Base-by-base conservation (phyloP, 208 protist species). In the Porcisia deanei region DNA sequence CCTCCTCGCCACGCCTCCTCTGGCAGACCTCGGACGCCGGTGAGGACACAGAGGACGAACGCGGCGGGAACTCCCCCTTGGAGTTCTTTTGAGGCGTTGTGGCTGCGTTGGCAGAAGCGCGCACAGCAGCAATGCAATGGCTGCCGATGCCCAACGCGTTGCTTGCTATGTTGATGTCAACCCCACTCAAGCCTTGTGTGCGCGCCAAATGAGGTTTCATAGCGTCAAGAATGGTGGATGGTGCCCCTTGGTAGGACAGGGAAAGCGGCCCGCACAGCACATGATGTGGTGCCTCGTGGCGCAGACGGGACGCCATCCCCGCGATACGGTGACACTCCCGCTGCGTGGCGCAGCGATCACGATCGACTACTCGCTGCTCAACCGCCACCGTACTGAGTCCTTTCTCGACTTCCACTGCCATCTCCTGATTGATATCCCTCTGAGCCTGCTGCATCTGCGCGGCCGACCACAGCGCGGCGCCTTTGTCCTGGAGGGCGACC, bases 71-170 rank as follows among this genome's bases (percentile, higher is more conserved):
- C 52, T 20, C 20, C 8, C 30, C 53, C 18, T 37, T 8, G 9
- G 53, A 55, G 34, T 16, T 41, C 37, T 61, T 59, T 10, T 18
- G 37, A 20, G 54, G 3, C 18, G 37, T 30, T 5, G 76, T 67
- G 0, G 55, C 47, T 5, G 39, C 65, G 66, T 77, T 82, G 5
- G 49, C 69, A 37, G 72, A 77, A 14, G 65, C 47, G 30, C 73
- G 65, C 64, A 74, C 72, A 0, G 77, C 67, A 0, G 77, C 67
- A 22, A 71, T 82, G 20, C 77, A 77, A 45, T n/a, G 70, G 52
- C 49, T 82, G 34, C 2, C 43, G 41, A 37, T 47, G 49, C 53
- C 43, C 47, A 30, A 12, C 53, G 54, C 0, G 20, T 72, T 59
- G 30, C 6, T n/a, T 20, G 70, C 52, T 34, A 14, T 34, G 59